A percentile compares a stretch with the other conserved stretches of the same genome.
phyloP scores from a whole-genome alignment of 78 protist species.

The Planoprotostelium fungivorum region DNA sequence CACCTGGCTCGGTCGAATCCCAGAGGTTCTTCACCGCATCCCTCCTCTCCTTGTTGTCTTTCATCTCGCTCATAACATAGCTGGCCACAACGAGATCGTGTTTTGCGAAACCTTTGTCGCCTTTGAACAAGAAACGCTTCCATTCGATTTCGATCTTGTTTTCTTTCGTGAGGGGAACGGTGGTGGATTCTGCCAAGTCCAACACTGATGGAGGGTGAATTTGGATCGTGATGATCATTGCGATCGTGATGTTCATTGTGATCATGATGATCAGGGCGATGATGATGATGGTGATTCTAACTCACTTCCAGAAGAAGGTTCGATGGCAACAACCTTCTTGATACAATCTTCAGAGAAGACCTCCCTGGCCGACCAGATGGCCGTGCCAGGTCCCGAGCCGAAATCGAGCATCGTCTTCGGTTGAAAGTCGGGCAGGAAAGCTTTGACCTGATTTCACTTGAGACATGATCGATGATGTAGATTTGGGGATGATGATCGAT shows the following conservation, averaged over 20 bases:
- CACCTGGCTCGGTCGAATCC: conserved; percentile 32
- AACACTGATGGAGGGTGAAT: no score
- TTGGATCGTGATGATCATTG: no score
- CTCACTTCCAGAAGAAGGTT: conserved; percentile 23
- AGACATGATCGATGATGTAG: no score
- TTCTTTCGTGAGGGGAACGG: conserved; percentile 14
- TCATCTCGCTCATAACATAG: conserved; percentile 53
- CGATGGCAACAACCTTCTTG: conserved; percentile 37
- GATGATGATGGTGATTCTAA: no score
- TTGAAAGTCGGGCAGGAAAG: conserved; percentile 28
- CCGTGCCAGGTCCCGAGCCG: conserved; percentile 72
- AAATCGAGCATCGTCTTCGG: conserved; percentile 57
- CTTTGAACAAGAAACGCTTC: conserved; percentile 23
- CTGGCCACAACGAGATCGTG: conserved; percentile 46
- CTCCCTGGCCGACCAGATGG: conserved; percentile 48
- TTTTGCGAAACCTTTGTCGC: neutral
- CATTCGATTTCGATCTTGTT: conserved; percentile 29
- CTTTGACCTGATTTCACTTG: neutral
- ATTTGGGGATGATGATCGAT: neutral
- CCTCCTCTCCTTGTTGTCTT: conserved; percentile 30
- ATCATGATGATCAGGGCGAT: no score
- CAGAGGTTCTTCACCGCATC: conserved; percentile 29
- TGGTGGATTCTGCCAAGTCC: neutral
- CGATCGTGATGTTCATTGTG: no score
- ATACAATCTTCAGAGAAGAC: conserved; percentile 25